These are phyloP conservation scores for Aspergillus tamarii DNA, from an alignment of 2,329 filamentous ascomycete species.

Conservation along the genomic window DNA sequence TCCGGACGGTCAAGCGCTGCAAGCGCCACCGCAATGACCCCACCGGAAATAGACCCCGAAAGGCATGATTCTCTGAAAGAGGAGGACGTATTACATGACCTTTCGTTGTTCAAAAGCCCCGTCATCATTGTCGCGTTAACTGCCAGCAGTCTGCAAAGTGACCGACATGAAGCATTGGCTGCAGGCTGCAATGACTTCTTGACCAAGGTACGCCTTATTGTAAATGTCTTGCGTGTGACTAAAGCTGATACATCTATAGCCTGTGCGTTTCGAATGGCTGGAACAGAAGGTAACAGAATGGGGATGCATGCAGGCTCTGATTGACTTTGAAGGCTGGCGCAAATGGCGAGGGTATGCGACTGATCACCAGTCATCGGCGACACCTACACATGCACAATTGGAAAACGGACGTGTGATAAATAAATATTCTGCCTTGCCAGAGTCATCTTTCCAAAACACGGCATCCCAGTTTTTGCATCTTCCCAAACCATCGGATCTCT, in stretches of 20 bases:
- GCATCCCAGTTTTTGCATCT: not conserved
- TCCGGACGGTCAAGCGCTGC: constrained; percentile 54
- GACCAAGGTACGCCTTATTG: constrained; percentile 73
- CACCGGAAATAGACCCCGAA: constrained; percentile 24
- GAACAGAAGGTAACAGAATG: constrained; percentile 98
- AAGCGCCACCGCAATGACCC: constrained; percentile 26
- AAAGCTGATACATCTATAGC: constrained; percentile 56
- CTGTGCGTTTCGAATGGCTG: constrained; percentile 96
- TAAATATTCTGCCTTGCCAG: constrained; percentile 6
- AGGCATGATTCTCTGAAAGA: constrained; percentile 32
- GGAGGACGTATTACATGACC: constrained; percentile 42
- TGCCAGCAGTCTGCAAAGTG: constrained; percentile 90
- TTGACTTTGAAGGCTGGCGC: constrained; percentile 97
- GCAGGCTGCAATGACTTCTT: constrained; percentile 98
- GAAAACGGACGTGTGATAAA: constrained; percentile 16
- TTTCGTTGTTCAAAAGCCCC: constrained; percentile 81
- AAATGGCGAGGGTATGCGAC: constrained; percentile 85
- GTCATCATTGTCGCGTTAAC: constrained; percentile 98
- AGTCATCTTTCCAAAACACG: not conserved
- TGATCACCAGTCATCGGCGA: constrained; percentile 24
- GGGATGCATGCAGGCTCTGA: constrained; percentile 99
- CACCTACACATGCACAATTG: constrained; percentile 25
- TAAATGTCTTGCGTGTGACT: not conserved
- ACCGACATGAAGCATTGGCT: constrained; percentile 90
- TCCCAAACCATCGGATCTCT: constrained; percentile 17